Conservation (phyloP, 805 yeast genomes). For the Maudiozyma bulderi region DNA sequence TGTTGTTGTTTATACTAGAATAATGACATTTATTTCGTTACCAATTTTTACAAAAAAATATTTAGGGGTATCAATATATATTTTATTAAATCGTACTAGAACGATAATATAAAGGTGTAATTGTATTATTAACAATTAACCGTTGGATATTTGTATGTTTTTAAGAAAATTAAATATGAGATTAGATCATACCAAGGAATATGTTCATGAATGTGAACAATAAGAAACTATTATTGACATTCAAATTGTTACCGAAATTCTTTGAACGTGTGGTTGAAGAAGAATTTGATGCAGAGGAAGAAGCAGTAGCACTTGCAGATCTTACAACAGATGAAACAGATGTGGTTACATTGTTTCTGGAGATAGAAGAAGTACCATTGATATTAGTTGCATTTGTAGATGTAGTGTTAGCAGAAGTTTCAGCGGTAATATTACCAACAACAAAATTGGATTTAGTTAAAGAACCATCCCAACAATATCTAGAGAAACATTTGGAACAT, state of each 20-base stretch:
- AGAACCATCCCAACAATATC: slow-evolving; percentile 68
- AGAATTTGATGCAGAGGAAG: background rate
- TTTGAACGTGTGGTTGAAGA: background rate
- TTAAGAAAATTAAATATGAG: background rate
- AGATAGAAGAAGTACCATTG: slow-evolving; percentile 1
- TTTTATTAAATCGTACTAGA: too few species aligned
- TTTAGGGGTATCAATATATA: too few species aligned
- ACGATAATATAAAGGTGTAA: too few species aligned
- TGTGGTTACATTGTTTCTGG: background rate
- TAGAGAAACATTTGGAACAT: slow-evolving; percentile 59
- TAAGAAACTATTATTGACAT: background rate
- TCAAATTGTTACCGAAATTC: background rate
- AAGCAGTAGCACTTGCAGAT: slow-evolving; percentile 4
- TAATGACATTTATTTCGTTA: too few species aligned
- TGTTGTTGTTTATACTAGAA: too few species aligned
- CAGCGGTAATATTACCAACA: background rate
- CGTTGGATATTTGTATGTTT: background rate
- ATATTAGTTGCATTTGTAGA: background rate
- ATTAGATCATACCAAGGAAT: background rate
- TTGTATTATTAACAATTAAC: too few species aligned
- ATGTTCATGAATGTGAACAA: background rate
- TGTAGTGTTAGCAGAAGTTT: background rate
- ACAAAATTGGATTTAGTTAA: background rate
- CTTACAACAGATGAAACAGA: slow-evolving; percentile 8
- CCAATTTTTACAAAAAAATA: too few species aligned